phyloP scores from a whole-genome alignment of 345 rosid genomes.

The Brassica carinata region DNA sequence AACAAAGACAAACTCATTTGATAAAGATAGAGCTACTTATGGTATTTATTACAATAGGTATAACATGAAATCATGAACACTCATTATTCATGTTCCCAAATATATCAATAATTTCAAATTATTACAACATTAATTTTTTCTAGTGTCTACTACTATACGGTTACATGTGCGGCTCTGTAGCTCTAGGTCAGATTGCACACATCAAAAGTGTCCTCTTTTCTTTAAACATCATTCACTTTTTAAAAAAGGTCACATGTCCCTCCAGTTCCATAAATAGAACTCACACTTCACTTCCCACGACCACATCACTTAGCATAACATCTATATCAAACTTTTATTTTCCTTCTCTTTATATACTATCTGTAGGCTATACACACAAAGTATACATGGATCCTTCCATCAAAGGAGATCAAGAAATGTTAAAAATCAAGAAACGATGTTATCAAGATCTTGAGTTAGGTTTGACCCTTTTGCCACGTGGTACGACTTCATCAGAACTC shows the following conservation, averaged over 20 bases:
- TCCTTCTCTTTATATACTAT: constrained; percentile 23
- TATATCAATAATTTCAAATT: constrained; percentile 30
- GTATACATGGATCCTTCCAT: constrained; percentile 22
- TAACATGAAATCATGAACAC: constrained; percentile 41
- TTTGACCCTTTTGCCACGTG: constrained; percentile 57
- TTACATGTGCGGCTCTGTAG: constrained; percentile 39
- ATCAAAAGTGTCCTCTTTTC: constrained; percentile 39
- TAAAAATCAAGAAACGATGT: constrained; percentile 14
- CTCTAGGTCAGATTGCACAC: constrained; percentile 46
- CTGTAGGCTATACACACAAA: constrained; percentile 19
- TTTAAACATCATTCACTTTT: constrained; percentile 34
- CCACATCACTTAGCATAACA: constrained; percentile 29
- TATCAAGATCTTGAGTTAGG: constrained; percentile 53
- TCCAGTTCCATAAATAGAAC: constrained; percentile 40
- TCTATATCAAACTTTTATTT: constrained; percentile 23
- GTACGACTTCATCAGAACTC: constrained; percentile 44
- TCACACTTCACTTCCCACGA: constrained; percentile 40
- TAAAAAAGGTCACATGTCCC: constrained; percentile 33
- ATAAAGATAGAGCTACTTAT: constrained; percentile 41
- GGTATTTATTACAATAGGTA: constrained; percentile 21
- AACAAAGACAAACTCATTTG: constrained; percentile 40
- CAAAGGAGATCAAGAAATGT: constrained; percentile 25
- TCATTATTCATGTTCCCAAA: constrained; percentile 22
- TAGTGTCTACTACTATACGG: constrained; percentile 37
- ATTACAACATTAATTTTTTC: constrained; percentile 5